Conservation (phyloP, 1,139 yeast genomes). For the Taiozyma sp. region DNA sequence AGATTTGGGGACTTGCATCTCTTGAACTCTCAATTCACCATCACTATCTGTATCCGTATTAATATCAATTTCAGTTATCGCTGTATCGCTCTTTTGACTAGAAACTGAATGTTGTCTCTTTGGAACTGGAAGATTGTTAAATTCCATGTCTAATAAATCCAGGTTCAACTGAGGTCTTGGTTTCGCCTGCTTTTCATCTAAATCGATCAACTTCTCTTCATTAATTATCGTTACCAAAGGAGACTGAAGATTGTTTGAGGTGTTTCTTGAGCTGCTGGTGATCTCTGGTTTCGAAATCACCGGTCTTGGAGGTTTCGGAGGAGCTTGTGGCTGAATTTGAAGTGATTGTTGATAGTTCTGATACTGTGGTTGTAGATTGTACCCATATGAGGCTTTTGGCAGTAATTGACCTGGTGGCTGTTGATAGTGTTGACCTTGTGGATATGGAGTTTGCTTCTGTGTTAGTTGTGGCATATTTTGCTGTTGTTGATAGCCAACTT, state of each 20-base stretch:
- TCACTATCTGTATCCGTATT: slow-evolving; percentile 13
- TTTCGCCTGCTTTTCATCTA: slow-evolving; percentile 9
- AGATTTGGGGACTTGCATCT: slow-evolving; percentile 11
- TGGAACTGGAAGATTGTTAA: slow-evolving; percentile 1
- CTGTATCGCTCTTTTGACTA: background rate
- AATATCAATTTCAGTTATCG: background rate
- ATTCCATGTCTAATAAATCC: slow-evolving; percentile 15
- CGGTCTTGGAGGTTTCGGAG: slow-evolving; percentile 1
- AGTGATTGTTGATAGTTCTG: slow-evolving; percentile 1
- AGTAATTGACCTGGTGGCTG: background rate
- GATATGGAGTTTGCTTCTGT: background rate
- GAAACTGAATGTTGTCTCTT: background rate
- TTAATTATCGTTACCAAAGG: slow-evolving; percentile 7
- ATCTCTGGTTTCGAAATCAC: background rate
- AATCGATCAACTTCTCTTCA: slow-evolving; percentile 14
- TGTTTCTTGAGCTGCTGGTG: background rate
- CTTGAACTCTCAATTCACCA: slow-evolving; percentile 19
- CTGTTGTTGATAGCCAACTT: background rate
- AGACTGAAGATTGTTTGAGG: slow-evolving; percentile 1
- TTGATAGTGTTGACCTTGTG: slow-evolving; percentile 3
- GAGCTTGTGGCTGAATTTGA: background rate
- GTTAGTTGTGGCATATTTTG: slow-evolving; percentile 7
- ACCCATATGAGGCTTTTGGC: background rate
- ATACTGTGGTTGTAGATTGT: background rate
- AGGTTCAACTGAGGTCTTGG: slow-evolving; percentile 16